Evolutionary conservation across 2,329 filamentous ascomycete species (phyloP), one percentile per base, ranked within the genome.

Genomic region (Alternaria solani): DNA sequence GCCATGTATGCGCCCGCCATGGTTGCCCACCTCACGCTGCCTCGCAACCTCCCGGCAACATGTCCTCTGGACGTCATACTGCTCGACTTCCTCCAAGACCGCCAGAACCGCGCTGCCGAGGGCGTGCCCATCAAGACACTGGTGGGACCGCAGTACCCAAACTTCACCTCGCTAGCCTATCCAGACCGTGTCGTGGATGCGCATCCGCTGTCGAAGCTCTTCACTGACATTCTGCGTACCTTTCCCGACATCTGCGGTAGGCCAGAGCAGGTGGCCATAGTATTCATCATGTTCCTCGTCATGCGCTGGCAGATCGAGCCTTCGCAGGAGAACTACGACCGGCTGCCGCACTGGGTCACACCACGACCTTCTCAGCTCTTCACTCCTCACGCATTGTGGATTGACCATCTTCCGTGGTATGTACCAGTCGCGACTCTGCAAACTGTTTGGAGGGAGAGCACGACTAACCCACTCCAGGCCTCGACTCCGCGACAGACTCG

Each of bases 221-320:
- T 96, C 74, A 94, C 91, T 42, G 92, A 96, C 76, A 93, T 96
- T 59, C 82, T 96, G 11, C 84, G 87, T 64, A 92, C 90, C n/a
- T 96, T 96, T 69, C 92, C 93, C 0, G 89, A 91, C 68, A 88
- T 97, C 30, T 87, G 85, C 4, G 85, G 84, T n/a, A 84, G 96
- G 0, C 93, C 93, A 0, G 93, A 96, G 78, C 90, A 91, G 70
- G 88, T 96, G 0, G 93, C 91, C 8, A 88, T 92, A 7, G 84
- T 96, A 7, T 96, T 94, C 75, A 82, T 90, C 73, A 96, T 96
- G 91, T 96, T 96, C 78, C 84, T 94, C 32, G 75, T 93, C 64
- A 92, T 95, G 89, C 79, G 81, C 42, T 97, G 93, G 92, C 89
- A 92, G 75, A 90, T 96, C 57, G 87, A 87, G 28, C 92, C 93